A percentile compares a stretch with the other conserved stretches of the same genome.
Evolutionary conservation across 2,329 filamentous ascomycete species (phyloP).

Genomic region (Aurifilum marmelostoma): DNA sequence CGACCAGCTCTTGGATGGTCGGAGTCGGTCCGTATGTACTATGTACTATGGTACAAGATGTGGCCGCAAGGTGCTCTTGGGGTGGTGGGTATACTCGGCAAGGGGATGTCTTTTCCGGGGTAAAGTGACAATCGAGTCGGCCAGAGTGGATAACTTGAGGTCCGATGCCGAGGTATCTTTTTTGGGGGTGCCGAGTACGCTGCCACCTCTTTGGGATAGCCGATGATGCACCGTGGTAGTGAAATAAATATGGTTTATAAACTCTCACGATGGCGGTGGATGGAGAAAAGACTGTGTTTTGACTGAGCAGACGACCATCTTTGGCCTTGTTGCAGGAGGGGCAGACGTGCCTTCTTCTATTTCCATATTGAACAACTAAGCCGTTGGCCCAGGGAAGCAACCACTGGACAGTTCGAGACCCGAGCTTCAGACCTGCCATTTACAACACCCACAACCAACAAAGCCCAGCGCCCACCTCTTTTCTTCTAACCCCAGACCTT

Average conservation of each 20-base stretch:
- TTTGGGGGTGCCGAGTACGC: constrained; percentile 7
- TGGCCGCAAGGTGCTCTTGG: neutral
- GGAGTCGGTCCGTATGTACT: neutral
- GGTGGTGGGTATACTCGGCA: constrained; percentile 22
- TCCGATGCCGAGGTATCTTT: constrained; percentile 27
- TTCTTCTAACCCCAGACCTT: constrained; percentile 1
- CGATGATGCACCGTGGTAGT: neutral
- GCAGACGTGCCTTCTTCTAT: neutral
- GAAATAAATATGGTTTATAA: neutral
- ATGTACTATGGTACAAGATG: neutral
- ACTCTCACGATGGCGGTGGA: neutral
- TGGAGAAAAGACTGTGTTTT: neutral
- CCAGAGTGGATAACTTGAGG: constrained; percentile 11
- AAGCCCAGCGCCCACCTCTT: neutral
- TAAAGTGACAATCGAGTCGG: constrained; percentile 1
- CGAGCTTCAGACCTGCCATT: neutral
- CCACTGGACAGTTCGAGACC: neutral
- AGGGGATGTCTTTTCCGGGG: constrained; percentile 16
- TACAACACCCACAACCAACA: neutral
- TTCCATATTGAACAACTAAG: neutral
- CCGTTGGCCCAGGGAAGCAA: neutral
- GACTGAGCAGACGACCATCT: neutral
- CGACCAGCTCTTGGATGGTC: constrained; percentile 14
- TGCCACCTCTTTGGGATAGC: constrained; percentile 3
- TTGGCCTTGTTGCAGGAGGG: neutral